These are phyloP conservation scores for Tolypocladium nubicola DNA, from an alignment of 2,329 filamentous ascomycete genomes.

Conservation along the genomic window DNA sequence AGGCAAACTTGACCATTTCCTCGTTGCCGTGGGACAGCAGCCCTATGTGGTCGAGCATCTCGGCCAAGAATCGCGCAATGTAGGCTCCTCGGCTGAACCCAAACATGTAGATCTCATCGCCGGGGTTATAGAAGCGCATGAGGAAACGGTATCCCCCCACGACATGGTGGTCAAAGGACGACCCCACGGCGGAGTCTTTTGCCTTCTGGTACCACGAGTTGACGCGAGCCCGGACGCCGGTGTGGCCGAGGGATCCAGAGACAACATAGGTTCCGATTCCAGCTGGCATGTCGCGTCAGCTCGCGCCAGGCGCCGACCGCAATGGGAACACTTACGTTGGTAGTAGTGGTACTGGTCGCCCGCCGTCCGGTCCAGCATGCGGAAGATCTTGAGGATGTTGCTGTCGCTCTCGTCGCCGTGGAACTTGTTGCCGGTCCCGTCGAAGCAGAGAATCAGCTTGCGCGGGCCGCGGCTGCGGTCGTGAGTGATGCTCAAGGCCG, in stretches of 20 bases:
- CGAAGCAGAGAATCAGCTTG: conserved; percentile 52
- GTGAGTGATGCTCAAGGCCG: conserved; percentile 4
- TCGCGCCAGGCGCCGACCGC: no score
- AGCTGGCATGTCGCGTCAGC: conserved; percentile 22
- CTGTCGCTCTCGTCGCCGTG: conserved; percentile 52
- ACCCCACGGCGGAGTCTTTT: conserved; percentile 71
- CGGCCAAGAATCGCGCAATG: conserved; percentile 64
- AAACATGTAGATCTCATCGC: conserved; percentile 60
- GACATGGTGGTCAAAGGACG: conserved; percentile 73
- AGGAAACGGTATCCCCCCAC: conserved; percentile 74
- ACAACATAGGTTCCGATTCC: conserved; percentile 67
- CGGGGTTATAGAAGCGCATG: conserved; percentile 59
- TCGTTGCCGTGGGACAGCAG: conserved; percentile 74
- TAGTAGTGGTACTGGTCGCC: conserved; percentile 55
- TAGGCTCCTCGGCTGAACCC: conserved; percentile 66
- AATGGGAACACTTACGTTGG: conserved; percentile 36
- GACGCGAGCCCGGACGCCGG: conserved; percentile 42
- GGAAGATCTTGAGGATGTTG: conserved; percentile 60
- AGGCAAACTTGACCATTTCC: conserved; percentile 75
- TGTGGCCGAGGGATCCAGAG: conserved; percentile 47
- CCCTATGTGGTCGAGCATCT: conserved; percentile 78
- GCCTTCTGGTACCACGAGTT: conserved; percentile 60
- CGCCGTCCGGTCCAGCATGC: conserved; percentile 55
- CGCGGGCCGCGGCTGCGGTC: conserved; percentile 11
- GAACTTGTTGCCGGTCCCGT: conserved; percentile 55